Evolutionary conservation across 169 alveolate species (phyloP).

Genomic region (Eimeria necatrix): DNA sequence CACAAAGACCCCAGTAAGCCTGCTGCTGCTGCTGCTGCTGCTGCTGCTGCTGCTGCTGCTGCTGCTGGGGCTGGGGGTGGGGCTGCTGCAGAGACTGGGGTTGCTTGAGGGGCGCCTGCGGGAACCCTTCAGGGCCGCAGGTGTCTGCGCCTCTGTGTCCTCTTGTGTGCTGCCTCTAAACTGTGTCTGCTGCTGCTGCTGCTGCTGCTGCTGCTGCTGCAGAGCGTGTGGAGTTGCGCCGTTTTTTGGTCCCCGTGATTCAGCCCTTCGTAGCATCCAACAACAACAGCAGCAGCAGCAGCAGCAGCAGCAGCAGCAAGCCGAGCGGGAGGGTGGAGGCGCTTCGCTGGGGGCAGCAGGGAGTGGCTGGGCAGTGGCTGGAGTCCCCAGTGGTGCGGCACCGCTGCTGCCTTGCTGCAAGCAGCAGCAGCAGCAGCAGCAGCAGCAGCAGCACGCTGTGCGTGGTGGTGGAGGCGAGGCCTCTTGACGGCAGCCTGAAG

Average conservation of each 20-base stretch:
- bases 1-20: constrained; percentile 29
- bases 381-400: constrained; percentile 5
- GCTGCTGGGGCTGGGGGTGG: not conserved
- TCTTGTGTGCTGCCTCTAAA: not conserved
- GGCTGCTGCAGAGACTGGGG: constrained; percentile 19
- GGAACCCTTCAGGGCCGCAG: too few species aligned
- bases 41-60: constrained; percentile 44
- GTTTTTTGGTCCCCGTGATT: not conserved
- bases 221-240: constrained; percentile 4
- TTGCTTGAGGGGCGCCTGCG: too few species aligned
- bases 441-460: not conserved
- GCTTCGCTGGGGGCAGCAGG: not conserved
- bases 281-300: not conserved
- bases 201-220: not conserved
- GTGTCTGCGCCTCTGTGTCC: too few species aligned
- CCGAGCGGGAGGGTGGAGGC: not conserved
- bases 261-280: not conserved
- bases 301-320: constrained; percentile 16
- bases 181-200: not conserved
- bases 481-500: not conserved
- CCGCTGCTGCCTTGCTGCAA: constrained; percentile 1
- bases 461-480: not conserved
- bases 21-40: constrained; percentile 39
- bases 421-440: too few species aligned
- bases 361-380: not conserved